A percentile compares a stretch with the other conserved stretches of the same genome.
phyloP scores from a whole-genome alignment of 129 eudicot species.

The Flaveria robusta region DNA sequence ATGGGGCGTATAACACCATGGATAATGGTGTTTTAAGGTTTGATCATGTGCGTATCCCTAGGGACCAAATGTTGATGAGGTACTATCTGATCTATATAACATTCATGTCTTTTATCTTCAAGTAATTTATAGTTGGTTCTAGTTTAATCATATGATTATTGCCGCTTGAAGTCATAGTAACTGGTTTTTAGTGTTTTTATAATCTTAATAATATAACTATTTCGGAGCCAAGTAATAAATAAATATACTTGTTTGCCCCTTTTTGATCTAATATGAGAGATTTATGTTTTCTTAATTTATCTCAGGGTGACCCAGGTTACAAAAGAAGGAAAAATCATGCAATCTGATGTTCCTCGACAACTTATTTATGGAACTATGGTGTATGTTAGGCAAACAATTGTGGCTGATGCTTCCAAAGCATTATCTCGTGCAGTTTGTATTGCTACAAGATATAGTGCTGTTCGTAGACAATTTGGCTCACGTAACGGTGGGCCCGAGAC shows the following conservation, averaged over 20 bases:
- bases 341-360: conserved; percentile 92
- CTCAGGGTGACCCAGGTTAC: conserved; percentile 89
- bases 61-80: conserved; percentile 98
- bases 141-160: background rate
- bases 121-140: background rate
- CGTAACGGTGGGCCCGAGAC: conserved; percentile 92
- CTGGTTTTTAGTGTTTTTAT: background rate
- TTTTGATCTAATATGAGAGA: background rate
- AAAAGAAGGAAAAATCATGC: conserved; percentile 73
- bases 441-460: conserved; percentile 97
- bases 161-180: conserved; percentile 5
- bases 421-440: conserved; percentile 92
- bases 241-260: background rate
- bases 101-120: background rate
- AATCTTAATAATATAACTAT: background rate
- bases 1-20: conserved; percentile 98
- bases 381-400: conserved; percentile 85
- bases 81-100: conserved; percentile 19
- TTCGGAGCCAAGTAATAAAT: background rate
- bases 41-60: conserved; percentile 90
- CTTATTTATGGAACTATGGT: conserved; percentile 96
- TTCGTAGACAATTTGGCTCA: conserved; percentile 92
- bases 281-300: background rate
- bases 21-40: conserved; percentile 94
- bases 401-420: conserved; percentile 88